Base-by-base conservation (phyloP, 208 protist species). In the Crithidia brevicula region DNA sequence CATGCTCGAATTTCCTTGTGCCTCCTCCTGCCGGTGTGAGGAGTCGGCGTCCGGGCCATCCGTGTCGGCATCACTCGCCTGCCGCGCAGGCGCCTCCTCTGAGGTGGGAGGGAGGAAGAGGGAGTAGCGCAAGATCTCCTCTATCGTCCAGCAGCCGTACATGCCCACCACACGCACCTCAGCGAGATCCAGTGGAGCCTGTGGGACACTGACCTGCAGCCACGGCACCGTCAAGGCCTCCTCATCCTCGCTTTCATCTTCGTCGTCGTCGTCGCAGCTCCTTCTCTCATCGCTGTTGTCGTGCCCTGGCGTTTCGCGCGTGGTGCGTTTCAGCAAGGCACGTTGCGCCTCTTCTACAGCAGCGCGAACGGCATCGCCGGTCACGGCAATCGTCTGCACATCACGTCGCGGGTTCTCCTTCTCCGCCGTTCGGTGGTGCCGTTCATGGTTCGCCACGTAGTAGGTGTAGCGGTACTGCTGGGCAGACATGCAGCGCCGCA, bases 101-200 rank as follows among this genome's bases (percentile, higher is more conserved):
- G 46, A 16, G 8, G 46, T 52, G 20, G 46, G 13, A 23, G 57
- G 51, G 22, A 64, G 23, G 43, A 81, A 78, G 15, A 82, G 65
- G 3, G 57, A 54, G 53, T 65, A 54, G 5, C 46, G 42, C 13
- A 88, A 59, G 13, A 88, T 52, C 56, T 85, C 78, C 61, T 72
- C 49, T n/a, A 82, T 33, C 1, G 82, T 82, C 74, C 74, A 82
- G 67, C 77, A 83, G 43, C 82, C 82, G 52, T 76, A 82, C 34
- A 84, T 76, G 42, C 82, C 82, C 30, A 80, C 73, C 4, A 88
- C 70, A n/a, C 71, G 67, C 54, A 82, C 18, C 71, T 82, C 77
- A 4, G 64, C 61, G 7, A 66, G 38, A 27, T 50, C 50, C 1
- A 62, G 50, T 22, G 61, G 58, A 16, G 58, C 43, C 50, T 75